These are phyloP conservation scores for Hanseniaspora hatyaiensis DNA, from an alignment of 805 yeast genomes.

Conservation along the genomic window DNA sequence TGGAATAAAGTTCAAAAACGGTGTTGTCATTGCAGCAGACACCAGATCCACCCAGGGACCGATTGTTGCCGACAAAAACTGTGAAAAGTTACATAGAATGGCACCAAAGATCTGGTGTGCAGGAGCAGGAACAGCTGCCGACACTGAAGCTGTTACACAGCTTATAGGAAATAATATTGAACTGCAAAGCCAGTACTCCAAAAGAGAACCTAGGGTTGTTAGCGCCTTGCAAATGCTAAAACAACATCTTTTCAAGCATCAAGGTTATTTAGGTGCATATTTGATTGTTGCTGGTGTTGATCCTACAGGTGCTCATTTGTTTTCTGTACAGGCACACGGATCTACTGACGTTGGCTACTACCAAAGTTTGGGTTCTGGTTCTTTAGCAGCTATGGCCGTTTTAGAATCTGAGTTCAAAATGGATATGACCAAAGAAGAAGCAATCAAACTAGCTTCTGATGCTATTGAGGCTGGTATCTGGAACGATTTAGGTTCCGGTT, in stretches of 20 bases:
- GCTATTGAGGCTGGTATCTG: constrained; percentile 97
- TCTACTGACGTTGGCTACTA: constrained; percentile 93
- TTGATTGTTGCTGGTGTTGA: constrained; percentile 96
- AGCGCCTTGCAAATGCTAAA: constrained; percentile 86
- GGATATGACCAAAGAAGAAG: constrained; percentile 72
- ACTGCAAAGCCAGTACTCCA: constrained; percentile 71
- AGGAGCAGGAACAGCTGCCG: constrained; percentile 99
- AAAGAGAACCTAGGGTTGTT: constrained; percentile 83
- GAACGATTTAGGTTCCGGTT: constrained; percentile 98
- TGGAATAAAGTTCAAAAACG: constrained; percentile 84
- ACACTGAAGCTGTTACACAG: constrained; percentile 95
- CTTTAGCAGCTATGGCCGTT: constrained; percentile 97
- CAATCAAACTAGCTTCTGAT: constrained; percentile 78
- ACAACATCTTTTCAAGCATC: constrained; percentile 92
- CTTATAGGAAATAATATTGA: constrained; percentile 83
- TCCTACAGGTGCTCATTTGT: constrained; percentile 88
- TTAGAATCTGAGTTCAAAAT: constrained; percentile 79
- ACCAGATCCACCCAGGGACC: constrained; percentile 96
- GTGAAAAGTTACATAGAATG: constrained; percentile 84
- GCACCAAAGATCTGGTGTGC: constrained; percentile 97
- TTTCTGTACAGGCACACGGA: constrained; percentile 94
- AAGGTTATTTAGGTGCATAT: constrained; percentile 95
- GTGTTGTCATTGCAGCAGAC: constrained; percentile 97
- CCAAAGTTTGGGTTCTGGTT: constrained; percentile 89
- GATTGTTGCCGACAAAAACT: constrained; percentile 95